Conservation (phyloP, 331 rosid genomes). For the Dryas integrifolia region DNA sequence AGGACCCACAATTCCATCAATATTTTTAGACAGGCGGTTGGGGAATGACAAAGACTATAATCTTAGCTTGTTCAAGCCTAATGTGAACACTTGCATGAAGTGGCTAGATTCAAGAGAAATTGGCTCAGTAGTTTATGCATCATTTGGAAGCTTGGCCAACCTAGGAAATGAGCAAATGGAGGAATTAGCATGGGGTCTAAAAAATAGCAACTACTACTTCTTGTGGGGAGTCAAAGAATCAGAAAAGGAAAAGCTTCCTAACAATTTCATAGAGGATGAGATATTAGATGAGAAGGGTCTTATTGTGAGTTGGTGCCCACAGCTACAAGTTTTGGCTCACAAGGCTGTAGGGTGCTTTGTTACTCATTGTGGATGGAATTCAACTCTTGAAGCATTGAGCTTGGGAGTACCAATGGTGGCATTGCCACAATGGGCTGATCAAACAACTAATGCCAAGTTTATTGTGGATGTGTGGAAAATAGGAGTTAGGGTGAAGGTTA, state of each 20-base stretch:
- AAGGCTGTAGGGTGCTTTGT: constrained; percentile 34
- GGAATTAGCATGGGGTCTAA: constrained; percentile 29
- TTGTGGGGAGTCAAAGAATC: constrained; percentile 31
- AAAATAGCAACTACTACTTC: constrained; percentile 17
- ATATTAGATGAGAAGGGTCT: constrained; percentile 23
- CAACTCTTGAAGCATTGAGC: constrained; percentile 29
- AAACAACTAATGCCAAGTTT: constrained; percentile 32
- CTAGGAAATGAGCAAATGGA: constrained; percentile 25
- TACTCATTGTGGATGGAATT: constrained; percentile 38
- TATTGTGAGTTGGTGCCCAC: constrained; percentile 35
- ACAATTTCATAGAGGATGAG: constrained; percentile 17
- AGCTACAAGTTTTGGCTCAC: constrained; percentile 31
- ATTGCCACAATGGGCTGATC: constrained; percentile 36
- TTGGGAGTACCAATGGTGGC: constrained; percentile 39
- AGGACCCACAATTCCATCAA: constrained; percentile 36
- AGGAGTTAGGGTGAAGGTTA: constrained; percentile 25
- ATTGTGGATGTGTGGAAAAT: constrained; percentile 25
- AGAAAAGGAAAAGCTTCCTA: constrained; percentile 28
- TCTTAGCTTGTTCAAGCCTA: constrained; percentile 14
- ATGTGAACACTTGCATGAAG: constrained; percentile 17
- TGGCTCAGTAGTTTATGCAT: constrained; percentile 27
- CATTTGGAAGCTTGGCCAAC: constrained; percentile 34
- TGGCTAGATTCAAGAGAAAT: constrained; percentile 29
- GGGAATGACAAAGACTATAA: constrained; percentile 26
- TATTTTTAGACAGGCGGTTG: constrained; percentile 28